These are phyloP conservation scores for Sedum album DNA, from an alignment of 164 flowering plant genomes.

Conservation along the genomic window DNA sequence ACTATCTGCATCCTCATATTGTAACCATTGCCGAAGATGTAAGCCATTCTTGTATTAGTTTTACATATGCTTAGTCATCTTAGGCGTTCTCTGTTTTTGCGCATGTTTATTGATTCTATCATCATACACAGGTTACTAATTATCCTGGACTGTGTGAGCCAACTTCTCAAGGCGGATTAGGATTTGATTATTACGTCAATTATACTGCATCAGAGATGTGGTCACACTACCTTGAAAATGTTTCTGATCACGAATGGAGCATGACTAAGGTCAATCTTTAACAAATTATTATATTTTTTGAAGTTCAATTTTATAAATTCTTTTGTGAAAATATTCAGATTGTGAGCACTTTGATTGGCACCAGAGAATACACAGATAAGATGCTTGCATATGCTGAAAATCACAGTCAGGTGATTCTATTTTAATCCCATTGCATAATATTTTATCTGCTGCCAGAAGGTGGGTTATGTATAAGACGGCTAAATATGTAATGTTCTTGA, in stretches of 20 bases:
- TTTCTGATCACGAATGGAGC: conserved; percentile 84
- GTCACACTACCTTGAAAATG: conserved; percentile 58
- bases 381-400: conserved; percentile 89
- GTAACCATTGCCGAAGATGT: conserved; percentile 98
- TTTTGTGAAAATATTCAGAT: conserved; percentile 57
- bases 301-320: background rate
- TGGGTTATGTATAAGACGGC: background rate
- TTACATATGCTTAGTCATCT: background rate
- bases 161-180: conserved; percentile 87
- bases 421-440: background rate
- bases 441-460: conserved; percentile 19
- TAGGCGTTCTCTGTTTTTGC: background rate
- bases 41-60: conserved; percentile 18
- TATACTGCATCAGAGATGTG: conserved; percentile 83
- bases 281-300: conserved; percentile 3
- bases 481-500: conserved; percentile 18
- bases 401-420: conserved; percentile 72
- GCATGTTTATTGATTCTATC: conserved; percentile 6
- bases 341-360: conserved; percentile 47
- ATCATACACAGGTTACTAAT: conserved; percentile 51
- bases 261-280: conserved; percentile 60
- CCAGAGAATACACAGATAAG: conserved; percentile 46
- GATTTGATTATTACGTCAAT: conserved; percentile 90
- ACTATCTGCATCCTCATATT: conserved; percentile 70
- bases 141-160: conserved; percentile 96